Conservation (phyloP, 1,284 basidiomycete genomes). For the Sporisorium graminicola region DNA sequence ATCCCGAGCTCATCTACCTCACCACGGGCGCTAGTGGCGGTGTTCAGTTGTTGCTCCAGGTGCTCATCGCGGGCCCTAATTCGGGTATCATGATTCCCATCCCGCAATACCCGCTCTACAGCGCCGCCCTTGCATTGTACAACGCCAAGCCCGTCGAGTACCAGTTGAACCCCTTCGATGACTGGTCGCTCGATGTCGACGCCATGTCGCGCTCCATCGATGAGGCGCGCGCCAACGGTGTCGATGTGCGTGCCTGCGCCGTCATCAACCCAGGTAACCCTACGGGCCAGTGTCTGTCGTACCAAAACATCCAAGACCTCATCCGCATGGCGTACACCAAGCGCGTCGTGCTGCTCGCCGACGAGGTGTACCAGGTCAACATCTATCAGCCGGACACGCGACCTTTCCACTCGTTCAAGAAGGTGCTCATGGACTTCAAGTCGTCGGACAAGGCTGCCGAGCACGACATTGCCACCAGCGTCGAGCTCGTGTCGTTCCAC, state of each 20-base stretch:
- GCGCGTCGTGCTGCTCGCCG: slow-evolving; percentile 64
- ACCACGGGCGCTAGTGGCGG: slow-evolving; percentile 93
- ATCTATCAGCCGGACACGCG: slow-evolving; percentile 63
- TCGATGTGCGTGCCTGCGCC: slow-evolving; percentile 62
- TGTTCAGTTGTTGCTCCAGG: slow-evolving; percentile 86
- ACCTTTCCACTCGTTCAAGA: slow-evolving; percentile 67
- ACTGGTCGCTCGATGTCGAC: slow-evolving; percentile 85
- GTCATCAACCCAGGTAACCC: slow-evolving; percentile 69
- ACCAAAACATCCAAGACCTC: slow-evolving; percentile 62
- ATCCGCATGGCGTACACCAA: slow-evolving; percentile 64
- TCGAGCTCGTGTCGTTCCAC: slow-evolving; percentile 68
- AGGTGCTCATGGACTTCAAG: slow-evolving; percentile 63
- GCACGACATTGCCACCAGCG: slow-evolving; percentile 52
- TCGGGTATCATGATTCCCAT: slow-evolving; percentile 93
- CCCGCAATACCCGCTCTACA: slow-evolving; percentile 97
- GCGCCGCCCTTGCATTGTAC: slow-evolving; percentile 89
- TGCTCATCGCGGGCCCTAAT: slow-evolving; percentile 77
- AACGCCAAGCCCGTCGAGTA: slow-evolving; percentile 87
- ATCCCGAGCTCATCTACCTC: slow-evolving; percentile 90
- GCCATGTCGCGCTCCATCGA: slow-evolving; percentile 80
- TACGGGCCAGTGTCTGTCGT: slow-evolving; percentile 62
- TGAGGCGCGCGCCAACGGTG: slow-evolving; percentile 77
- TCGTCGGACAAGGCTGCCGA: slow-evolving; percentile 43
- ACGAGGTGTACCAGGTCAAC: slow-evolving; percentile 69
- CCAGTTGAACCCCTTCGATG: slow-evolving; percentile 83